Evolutionary conservation across 768 basidiomycete genomes (phyloP), one percentile per base, ranked within the genome.

Genomic region (Boletus sp.): DNA sequence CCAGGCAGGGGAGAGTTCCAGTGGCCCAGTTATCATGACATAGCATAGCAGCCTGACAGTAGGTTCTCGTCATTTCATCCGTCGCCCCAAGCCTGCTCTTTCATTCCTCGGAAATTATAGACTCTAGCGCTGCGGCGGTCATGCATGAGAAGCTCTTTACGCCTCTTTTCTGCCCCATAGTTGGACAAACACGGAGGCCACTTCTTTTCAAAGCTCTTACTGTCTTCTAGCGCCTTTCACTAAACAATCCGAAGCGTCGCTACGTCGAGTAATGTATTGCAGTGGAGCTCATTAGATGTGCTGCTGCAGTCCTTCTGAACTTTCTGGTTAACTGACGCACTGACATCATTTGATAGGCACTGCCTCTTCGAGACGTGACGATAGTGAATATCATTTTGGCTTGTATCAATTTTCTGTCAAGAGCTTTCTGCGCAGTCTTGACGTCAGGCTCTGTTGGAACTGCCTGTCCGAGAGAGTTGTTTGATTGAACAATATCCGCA

Each of bases 81-180:
- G 44, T 55, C 33, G 12, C 49, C 56, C 46, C 52, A 59, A 39
- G 28, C 47, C 29, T 17, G 42, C 50, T 29, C 18, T 48, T 68
- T 69, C 68, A 66, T 69, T 66, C 64, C 15, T 56, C 67, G 67
- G 67, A 70, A 60, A 69, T 70, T 65, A 69, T 57, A 3, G 17
- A 42, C 55, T 56, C 56, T 52, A 24, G 41, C 47, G 33, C 46
- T 65, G 53, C 45, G 50, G 41, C 17, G 40, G 59, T 53, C 54
- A 52, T 44, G 33, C 47, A 58, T 59, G 53, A 47, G 52, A 67
- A 53, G 55, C 41, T 46, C 52, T 54, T 58, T 45, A 36, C 55
- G 36, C 54, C 52, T 52, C 32, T 56, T 52, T 32, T 42, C 36
- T 18, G 35, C 52, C 52, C 49, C 52, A 40, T 41, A 56, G 36